phyloP scores from a whole-genome alignment of 2,329 filamentous ascomycete species.

The Cercospora sesami region DNA sequence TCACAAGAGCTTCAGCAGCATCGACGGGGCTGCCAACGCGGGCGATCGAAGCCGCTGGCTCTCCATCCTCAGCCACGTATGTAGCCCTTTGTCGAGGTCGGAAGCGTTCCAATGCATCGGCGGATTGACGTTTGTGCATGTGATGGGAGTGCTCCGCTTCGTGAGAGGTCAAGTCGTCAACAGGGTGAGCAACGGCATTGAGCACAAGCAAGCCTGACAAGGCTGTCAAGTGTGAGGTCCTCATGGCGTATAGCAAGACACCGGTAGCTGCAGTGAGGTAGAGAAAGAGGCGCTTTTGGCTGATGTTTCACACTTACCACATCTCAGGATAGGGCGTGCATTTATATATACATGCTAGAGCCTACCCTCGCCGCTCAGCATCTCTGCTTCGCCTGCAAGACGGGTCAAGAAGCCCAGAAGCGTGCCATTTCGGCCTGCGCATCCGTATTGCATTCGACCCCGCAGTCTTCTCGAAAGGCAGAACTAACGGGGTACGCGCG shows the following conservation, averaged over 20 bases:
- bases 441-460: background rate
- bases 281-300: background rate
- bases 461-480: background rate
- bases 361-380: background rate
- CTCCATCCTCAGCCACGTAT: conserved; percentile 20
- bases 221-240: conserved; percentile 14
- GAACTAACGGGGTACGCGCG: background rate
- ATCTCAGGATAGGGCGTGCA: background rate
- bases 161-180: conserved; percentile 7
- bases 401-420: background rate
- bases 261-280: background rate
- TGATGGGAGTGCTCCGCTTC: background rate
- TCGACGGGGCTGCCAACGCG: conserved; percentile 31
- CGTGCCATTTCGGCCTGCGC: background rate
- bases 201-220: conserved; percentile 15
- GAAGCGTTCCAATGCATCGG: conserved; percentile 15
- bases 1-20: conserved; percentile 39
- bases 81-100: conserved; percentile 22
- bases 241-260: background rate
- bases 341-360: background rate
- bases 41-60: conserved; percentile 5
- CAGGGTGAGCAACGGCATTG: conserved; percentile 15
- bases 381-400: background rate
- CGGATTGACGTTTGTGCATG: conserved; percentile 13
- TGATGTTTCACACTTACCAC: background rate